phyloP scores from a whole-genome alignment of 768 basidiomycete genomes.

The Rhodotorula paludigena region DNA sequence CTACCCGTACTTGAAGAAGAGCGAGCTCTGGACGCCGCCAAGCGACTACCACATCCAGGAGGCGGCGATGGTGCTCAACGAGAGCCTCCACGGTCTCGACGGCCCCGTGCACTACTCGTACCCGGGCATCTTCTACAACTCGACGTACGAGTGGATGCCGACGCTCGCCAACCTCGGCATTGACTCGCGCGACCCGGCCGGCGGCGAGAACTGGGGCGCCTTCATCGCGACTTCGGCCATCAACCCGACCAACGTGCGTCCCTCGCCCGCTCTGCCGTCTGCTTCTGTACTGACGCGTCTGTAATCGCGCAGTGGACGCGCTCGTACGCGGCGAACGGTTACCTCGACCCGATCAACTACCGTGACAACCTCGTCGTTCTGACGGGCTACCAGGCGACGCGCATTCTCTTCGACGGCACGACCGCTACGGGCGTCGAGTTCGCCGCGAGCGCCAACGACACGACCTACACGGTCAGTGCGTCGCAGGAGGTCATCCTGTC shows the following conservation, averaged over 20 bases:
- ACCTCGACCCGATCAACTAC: constrained; percentile 46
- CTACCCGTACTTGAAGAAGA: constrained; percentile 40
- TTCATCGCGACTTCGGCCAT: constrained; percentile 48
- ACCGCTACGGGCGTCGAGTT: constrained; percentile 50
- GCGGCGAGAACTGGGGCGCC: constrained; percentile 37
- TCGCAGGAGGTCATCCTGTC: constrained; percentile 52
- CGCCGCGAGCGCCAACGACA: constrained; percentile 38
- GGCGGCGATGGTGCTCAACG: constrained; percentile 45
- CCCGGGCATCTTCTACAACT: constrained; percentile 39
- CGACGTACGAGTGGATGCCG: constrained; percentile 39
- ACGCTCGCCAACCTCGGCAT: constrained; percentile 40
- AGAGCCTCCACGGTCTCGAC: constrained; percentile 43
- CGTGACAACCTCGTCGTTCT: constrained; percentile 50
- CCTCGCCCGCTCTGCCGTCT: no score
- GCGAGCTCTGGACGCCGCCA: constrained; percentile 50
- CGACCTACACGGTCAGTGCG: constrained; percentile 47
- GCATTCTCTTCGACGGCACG: constrained; percentile 47
- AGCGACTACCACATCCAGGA: constrained; percentile 36
- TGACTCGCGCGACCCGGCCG: constrained; percentile 34
- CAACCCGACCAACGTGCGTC: constrained; percentile 41
- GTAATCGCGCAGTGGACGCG: constrained; percentile 43
- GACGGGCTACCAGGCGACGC: constrained; percentile 50
- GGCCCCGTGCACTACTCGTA: constrained; percentile 43
- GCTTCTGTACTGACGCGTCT: not conserved
- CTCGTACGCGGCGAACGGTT: constrained; percentile 48